phyloP scores from a whole-genome alignment of 257 asterid species.

The Thymus mandschuricus region DNA sequence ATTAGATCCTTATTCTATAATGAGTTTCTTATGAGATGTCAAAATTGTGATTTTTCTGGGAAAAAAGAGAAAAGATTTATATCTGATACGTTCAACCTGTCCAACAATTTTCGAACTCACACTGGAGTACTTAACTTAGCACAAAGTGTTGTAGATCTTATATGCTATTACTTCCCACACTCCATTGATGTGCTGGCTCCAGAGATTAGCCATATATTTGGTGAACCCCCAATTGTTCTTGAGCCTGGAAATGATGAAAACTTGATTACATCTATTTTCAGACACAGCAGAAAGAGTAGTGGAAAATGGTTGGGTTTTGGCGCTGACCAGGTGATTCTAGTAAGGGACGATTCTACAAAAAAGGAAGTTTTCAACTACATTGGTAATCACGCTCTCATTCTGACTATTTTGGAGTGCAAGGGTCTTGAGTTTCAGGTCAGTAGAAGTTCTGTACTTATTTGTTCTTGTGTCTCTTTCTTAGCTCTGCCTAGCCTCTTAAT shows the following conservation, averaged over 20 bases:
- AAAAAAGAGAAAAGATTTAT: slow-evolving; percentile 50
- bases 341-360: slow-evolving; percentile 16
- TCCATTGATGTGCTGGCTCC: no score
- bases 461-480: no score
- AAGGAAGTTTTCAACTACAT: slow-evolving; percentile 4
- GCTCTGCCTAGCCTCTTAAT: no score
- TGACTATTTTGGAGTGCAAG: slow-evolving; percentile 70
- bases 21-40: no score
- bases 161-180: no score
- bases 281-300: slow-evolving; percentile 36
- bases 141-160: no score
- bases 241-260: no score
- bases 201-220: no score
- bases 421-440: slow-evolving; percentile 75
- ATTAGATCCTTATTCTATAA: no score
- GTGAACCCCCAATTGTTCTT: no score
- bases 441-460: background rate
- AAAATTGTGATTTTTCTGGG: slow-evolving; percentile 14
- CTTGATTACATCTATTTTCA: slow-evolving; percentile 52
- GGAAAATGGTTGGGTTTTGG: slow-evolving; percentile 59
- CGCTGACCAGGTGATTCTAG: slow-evolving; percentile 41
- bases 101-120: slow-evolving; percentile 66
- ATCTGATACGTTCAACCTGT: slow-evolving; percentile 43
- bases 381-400: slow-evolving; percentile 27
- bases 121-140: no score